Percentiles rank a stretch among this genome's conserved stretches.
These are phyloP conservation scores for Bauhinia variegata DNA, from an alignment of 306 rosid species.

Conservation along the genomic window DNA sequence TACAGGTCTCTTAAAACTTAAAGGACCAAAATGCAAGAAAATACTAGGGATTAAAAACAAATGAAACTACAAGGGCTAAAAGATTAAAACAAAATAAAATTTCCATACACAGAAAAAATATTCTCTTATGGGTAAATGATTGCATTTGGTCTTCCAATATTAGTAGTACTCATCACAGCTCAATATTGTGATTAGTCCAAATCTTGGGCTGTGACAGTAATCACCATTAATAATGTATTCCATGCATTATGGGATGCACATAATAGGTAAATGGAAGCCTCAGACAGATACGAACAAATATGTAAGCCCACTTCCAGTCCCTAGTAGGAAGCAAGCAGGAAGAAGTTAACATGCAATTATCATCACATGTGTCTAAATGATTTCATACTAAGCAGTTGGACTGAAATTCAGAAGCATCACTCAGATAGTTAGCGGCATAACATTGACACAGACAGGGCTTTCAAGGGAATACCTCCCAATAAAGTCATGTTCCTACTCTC, in stretches of 20 bases:
- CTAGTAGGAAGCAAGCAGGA: neutral
- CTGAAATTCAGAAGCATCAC: conserved; percentile 12
- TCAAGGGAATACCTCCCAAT: conserved; percentile 76
- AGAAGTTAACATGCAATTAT: neutral
- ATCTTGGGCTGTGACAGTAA: neutral
- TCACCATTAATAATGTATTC: neutral
- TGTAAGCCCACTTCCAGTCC: neutral
- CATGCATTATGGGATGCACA: neutral
- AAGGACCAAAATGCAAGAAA: too few relatives aligned
- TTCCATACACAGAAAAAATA: neutral
- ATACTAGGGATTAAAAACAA: too few relatives aligned
- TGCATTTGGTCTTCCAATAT: neutral
- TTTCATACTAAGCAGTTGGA: too few relatives aligned
- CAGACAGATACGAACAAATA: neutral
- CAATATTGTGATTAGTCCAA: neutral
- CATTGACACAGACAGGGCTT: conserved; percentile 20
- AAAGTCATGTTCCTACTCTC: conserved; percentile 87
- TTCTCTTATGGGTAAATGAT: neutral
- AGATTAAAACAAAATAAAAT: too few relatives aligned
- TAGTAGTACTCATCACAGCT: neutral
- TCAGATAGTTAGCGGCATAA: conserved; percentile 13
- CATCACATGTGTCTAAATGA: neutral
- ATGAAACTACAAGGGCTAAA: neutral
- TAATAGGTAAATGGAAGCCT: neutral
- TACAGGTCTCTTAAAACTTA: too few relatives aligned